Conservation (phyloP, 176 grass and related monocot genomes). For the Ampelocalamus luodianensis region DNA sequence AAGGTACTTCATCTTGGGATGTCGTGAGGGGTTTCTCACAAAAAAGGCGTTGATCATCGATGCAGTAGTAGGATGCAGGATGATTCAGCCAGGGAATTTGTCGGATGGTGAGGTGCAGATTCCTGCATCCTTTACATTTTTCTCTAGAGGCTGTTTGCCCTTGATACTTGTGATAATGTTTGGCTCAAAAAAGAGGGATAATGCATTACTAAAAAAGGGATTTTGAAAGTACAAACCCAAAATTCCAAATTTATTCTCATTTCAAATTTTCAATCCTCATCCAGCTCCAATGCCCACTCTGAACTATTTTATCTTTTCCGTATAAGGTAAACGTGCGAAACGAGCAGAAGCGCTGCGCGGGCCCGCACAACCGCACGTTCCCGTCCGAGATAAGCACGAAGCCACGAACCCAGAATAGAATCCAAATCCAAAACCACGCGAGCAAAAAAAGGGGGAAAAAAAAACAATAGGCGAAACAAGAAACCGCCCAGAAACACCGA, state of each 20-base stretch:
- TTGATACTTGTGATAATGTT: not conserved
- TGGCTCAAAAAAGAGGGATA: not conserved
- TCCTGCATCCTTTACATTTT: slow-evolving; percentile 9
- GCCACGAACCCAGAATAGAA: slow-evolving; percentile 33
- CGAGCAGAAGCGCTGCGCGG: slow-evolving; percentile 19
- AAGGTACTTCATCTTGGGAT: not conserved
- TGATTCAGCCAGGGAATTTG: slow-evolving; percentile 10
- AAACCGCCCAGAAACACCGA: slow-evolving; percentile 30
- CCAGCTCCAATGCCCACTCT: not conserved
- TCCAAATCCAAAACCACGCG: slow-evolving; percentile 27
- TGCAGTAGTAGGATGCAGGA: slow-evolving; percentile 8
- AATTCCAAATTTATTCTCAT: not conserved
- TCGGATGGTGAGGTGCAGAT: slow-evolving; percentile 10
- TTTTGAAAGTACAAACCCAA: not conserved
- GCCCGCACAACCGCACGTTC: slow-evolving; percentile 39
- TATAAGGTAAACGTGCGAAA: not conserved
- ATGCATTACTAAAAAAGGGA: not conserved
- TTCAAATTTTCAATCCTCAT: not conserved
- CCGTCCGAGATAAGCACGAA: slow-evolving; percentile 39
- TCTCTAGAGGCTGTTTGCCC: slow-evolving; percentile 8
- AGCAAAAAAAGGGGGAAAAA: not conserved
- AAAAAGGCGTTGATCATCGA: slow-evolving; percentile 30
- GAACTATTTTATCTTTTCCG: not conserved
- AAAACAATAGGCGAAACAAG: not conserved
- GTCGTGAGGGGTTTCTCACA: not conserved